A percentile compares a stretch with the other conserved stretches of the same genome.
Conservation (phyloP, 2,329 filamentous ascomycete genomes). For the Intubia oerlemansii region DNA sequence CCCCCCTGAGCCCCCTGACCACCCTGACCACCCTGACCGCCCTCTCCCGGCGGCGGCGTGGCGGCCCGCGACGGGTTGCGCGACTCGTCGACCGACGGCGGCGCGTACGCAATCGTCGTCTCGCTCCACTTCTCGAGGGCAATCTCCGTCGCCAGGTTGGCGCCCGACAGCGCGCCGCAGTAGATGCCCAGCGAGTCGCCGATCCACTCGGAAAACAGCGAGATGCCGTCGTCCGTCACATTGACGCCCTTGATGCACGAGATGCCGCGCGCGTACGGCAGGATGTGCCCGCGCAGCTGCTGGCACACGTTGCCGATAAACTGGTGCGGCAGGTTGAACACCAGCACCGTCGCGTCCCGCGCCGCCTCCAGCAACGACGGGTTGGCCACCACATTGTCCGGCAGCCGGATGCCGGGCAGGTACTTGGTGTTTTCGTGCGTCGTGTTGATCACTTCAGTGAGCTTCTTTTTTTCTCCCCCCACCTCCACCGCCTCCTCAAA, state of each 20-base stretch:
- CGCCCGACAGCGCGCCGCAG: conserved; percentile 83
- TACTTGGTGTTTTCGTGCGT: conserved; percentile 97
- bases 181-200: conserved; percentile 84
- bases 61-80: conserved; percentile 33
- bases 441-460: conserved; percentile 78
- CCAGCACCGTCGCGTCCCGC: conserved; percentile 63
- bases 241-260: conserved; percentile 98
- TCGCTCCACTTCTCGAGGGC: conserved; percentile 87
- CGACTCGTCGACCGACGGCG: conserved; percentile 63
- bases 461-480: conserved; percentile 53
- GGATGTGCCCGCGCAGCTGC: conserved; percentile 66
- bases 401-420: conserved; percentile 69
- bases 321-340: conserved; percentile 94
- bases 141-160: conserved; percentile 91
- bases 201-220: conserved; percentile 87
- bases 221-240: conserved; percentile 67
- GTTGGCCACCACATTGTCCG: conserved; percentile 66
- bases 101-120: conserved; percentile 91
- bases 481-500: conserved; percentile 78
- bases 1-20: conserved; percentile 38
- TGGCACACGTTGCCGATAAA: conserved; percentile 80
- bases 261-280: conserved; percentile 81
- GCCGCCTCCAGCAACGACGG: conserved; percentile 63
- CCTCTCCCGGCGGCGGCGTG: conserved; percentile 4
- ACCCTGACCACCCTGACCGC: conserved; percentile 18